A percentile compares a stretch with the other conserved stretches of the same genome.
Evolutionary conservation across 1,139 yeast genomes (phyloP).

Genomic region (Taphrina populina): DNA sequence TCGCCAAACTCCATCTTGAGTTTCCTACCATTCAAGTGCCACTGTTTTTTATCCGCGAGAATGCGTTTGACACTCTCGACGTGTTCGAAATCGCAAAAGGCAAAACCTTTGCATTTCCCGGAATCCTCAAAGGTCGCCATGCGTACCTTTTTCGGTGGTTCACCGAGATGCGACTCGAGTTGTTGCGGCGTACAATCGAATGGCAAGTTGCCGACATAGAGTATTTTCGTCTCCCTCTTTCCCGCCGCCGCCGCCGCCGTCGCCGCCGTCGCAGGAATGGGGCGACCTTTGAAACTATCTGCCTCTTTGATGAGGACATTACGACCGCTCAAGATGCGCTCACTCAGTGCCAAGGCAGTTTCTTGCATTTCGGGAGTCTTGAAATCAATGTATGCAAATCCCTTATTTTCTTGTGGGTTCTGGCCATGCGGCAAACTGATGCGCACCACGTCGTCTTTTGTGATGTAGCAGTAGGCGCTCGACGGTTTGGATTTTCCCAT

Average conservation of each 20-base stretch:
- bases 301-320: constrained; percentile 81
- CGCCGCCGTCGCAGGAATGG: constrained; percentile 50
- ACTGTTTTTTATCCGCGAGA: constrained; percentile 53
- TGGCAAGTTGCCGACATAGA: constrained; percentile 89
- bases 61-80: constrained; percentile 76
- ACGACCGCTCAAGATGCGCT: constrained; percentile 73
- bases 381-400: constrained; percentile 90
- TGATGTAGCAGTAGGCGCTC: constrained; percentile 45
- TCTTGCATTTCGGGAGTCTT: constrained; percentile 60
- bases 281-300: constrained; percentile 82
- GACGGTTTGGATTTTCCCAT: constrained; percentile 39
- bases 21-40: constrained; percentile 62
- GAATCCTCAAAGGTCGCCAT: constrained; percentile 97
- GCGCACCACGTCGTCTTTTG: constrained; percentile 48
- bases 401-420: constrained; percentile 50
- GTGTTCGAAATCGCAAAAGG: constrained; percentile 81
- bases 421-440: constrained; percentile 48
- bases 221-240: constrained; percentile 68
- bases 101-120: constrained; percentile 96
- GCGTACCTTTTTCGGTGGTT: constrained; percentile 54
- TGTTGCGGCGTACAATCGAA: constrained; percentile 87
- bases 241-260: constrained; percentile 50
- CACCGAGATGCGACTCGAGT: constrained; percentile 65
- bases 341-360: constrained; percentile 68
- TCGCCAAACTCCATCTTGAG: constrained; percentile 91